Base-by-base conservation (phyloP, 2,329 filamentous ascomycete genomes). In the Dactylellina sp. region DNA sequence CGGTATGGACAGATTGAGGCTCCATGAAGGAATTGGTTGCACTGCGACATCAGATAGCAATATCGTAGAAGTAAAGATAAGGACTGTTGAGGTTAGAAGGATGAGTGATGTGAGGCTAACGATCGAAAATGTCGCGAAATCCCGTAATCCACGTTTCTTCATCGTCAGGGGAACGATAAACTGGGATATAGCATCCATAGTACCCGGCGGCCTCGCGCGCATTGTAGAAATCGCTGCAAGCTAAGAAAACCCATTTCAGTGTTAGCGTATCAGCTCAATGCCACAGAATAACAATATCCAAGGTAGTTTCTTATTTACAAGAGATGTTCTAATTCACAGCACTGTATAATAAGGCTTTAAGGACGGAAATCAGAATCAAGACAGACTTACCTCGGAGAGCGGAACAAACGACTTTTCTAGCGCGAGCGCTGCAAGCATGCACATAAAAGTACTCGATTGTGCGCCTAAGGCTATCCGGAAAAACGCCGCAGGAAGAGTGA, bases 351-450 rank as follows among this genome's bases (percentile, higher is more conserved):
- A n/a, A n/a, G n/a, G n/a, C n/a, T n/a, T n/a, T n/a, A n/a, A n/a
- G n/a, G 20, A 47, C 7, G 16, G 20, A n/a, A n/a, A 24, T 20
- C 7, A 4, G 44, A 25, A 49, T n/a, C 20, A 3, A 2, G 18
- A 3, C 22, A 2, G 25, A 25, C 53, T 60, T 44, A 68, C 63
- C 24, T 68, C 22, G 14, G 53, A 44, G 5, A 68, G 35, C 1
- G 63, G 63, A 24, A 68, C 20, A 42, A 20, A 28, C 6, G 49
- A 50, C 22, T 60, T 68, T 22, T 68, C 63, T 9, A 68, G 22
- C 11, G 63, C 55, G 9, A 68, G 11, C 14, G 63, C 63, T 11
- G 63, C 63, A 28, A 68, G 53, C 63, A 68, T 68, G 6, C 52
- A 68, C 16, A 68, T 42, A 25, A 42, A 59, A 4, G 39, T 16